Conservation (phyloP, 2,329 filamentous ascomycete species). For the Ustulina deusta region DNA sequence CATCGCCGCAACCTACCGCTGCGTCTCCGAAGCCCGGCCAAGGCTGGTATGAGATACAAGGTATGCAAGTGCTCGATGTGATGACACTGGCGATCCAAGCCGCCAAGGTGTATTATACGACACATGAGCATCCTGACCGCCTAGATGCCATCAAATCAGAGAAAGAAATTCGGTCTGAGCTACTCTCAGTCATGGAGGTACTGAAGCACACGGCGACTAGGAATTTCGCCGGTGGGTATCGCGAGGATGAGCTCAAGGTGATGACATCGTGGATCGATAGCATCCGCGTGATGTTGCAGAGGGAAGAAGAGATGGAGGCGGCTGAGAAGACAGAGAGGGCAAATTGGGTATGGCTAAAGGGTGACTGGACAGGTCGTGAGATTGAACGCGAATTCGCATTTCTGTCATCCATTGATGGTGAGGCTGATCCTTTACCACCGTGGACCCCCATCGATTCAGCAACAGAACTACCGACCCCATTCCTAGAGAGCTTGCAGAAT, state of each 20-base stretch:
- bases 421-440: constrained; percentile 70
- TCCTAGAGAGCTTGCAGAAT: constrained; percentile 79
- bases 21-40: constrained; percentile 57
- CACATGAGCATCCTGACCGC: constrained; percentile 87
- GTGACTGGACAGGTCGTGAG: constrained; percentile 81
- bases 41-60: constrained; percentile 88
- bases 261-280: constrained; percentile 84
- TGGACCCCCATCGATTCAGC: constrained; percentile 72
- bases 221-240: constrained; percentile 86
- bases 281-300: constrained; percentile 79
- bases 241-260: constrained; percentile 78
- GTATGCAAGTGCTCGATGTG: constrained; percentile 90
- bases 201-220: constrained; percentile 91
- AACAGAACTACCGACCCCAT: constrained; percentile 72
- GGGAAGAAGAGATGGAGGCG: constrained; percentile 82
- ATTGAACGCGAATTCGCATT: constrained; percentile 85
- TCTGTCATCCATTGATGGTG: constrained; percentile 77
- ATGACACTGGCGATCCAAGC: constrained; percentile 95
- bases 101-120: constrained; percentile 95
- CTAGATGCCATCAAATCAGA: constrained; percentile 90
- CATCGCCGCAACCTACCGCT: constrained; percentile 34
- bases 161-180: constrained; percentile 83
- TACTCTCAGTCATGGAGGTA: constrained; percentile 88
- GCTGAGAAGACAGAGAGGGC: constrained; percentile 77
- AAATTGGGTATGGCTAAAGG: constrained; percentile 82